Percentiles rank a stretch among this genome's conserved stretches.
phyloP scores from a whole-genome alignment of 352 stramenopile genomes.

The Pythium phragmitis region DNA sequence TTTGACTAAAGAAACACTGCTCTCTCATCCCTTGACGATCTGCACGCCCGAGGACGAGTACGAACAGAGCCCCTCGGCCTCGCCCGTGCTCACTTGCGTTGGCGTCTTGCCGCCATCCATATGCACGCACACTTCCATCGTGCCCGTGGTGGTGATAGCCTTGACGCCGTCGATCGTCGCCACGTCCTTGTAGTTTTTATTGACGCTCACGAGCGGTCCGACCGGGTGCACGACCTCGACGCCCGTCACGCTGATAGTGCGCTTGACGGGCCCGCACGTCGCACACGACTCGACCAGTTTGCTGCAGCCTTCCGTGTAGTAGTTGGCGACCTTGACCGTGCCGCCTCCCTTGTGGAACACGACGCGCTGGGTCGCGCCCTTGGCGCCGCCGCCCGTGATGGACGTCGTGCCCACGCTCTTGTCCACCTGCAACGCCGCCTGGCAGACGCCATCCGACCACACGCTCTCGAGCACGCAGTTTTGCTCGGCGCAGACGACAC shows the following conservation, averaged over 20 bases:
- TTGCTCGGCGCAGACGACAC: conserved; percentile 56
- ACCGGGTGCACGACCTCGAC: conserved; percentile 54
- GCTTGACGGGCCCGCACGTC: conserved; percentile 64
- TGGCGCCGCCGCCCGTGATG: conserved; percentile 51
- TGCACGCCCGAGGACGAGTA: conserved; percentile 16
- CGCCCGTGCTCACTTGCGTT: conserved; percentile 15
- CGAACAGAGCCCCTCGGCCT: conserved; percentile 7
- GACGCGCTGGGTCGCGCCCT: conserved; percentile 40
- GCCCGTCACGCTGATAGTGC: conserved; percentile 44
- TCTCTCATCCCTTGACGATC: conserved; percentile 16
- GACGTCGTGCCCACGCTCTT: conserved; percentile 54
- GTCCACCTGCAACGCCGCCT: conserved; percentile 50
- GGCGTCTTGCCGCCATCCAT: conserved; percentile 32
- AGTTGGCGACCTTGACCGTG: conserved; percentile 51
- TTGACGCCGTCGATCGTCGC: conserved; percentile 46
- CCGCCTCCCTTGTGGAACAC: conserved; percentile 49
- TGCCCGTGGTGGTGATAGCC: conserved; percentile 26
- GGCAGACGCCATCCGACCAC: conserved; percentile 56
- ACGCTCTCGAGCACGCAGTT: conserved; percentile 63
- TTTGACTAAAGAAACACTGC: background rate
- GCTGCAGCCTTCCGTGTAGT: conserved; percentile 48
- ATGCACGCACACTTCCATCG: conserved; percentile 30
- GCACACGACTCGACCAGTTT: conserved; percentile 59
- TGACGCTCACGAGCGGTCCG: conserved; percentile 58
- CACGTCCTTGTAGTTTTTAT: conserved; percentile 71